Base-by-base conservation (phyloP, 345 rosid genomes). In the Hibiscus tridactylites region DNA sequence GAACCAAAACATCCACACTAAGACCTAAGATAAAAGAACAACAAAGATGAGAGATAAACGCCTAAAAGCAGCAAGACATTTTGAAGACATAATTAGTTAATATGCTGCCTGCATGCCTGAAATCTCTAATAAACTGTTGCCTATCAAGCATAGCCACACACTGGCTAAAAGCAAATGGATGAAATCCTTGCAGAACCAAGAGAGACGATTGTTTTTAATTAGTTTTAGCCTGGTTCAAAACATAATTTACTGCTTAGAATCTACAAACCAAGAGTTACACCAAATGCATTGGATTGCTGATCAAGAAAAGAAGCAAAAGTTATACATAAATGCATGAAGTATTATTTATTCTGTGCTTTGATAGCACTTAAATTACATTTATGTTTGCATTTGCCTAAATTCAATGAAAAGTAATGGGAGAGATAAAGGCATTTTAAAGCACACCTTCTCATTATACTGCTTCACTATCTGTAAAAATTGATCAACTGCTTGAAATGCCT, bases 401-500 rank as follows among this genome's bases (percentile, higher is more conserved):
- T 61, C 26, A 42, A 19, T 19, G 16, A 9, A 42, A 11, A 12
- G 3, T 42, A 63, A 39, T 16, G 13, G 47, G 5, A 57, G 10
- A 33, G 63, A 4, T 52, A 13, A 44, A 74, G 19, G 16, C 72
- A 75, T 63, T 52, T 52, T 24, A 61, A 61, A 35, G 54, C 71
- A 37, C 67, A 94, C 98, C 93, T 90, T 91, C 62, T 94, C 96
- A 59, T 90, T 79, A 72, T 83, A 79, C 66, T 92, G 96, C 83
- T 85, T 95, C 81, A 88, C 79, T 83, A 92, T 85, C 85, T 86
- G 91, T 83, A 95, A 76, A 81, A 95, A 95, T 57, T 95, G 96
- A 46, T 95, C 98, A 67, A 89, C 90, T 61, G 98, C 97, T 78
- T 95, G 90, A 84, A 95, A 95, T 74, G 99, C 90, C 84, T 95